These are phyloP conservation scores for Leucosporidium creatinivorum DNA, from an alignment of 768 basidiomycete species.

Conservation along the genomic window DNA sequence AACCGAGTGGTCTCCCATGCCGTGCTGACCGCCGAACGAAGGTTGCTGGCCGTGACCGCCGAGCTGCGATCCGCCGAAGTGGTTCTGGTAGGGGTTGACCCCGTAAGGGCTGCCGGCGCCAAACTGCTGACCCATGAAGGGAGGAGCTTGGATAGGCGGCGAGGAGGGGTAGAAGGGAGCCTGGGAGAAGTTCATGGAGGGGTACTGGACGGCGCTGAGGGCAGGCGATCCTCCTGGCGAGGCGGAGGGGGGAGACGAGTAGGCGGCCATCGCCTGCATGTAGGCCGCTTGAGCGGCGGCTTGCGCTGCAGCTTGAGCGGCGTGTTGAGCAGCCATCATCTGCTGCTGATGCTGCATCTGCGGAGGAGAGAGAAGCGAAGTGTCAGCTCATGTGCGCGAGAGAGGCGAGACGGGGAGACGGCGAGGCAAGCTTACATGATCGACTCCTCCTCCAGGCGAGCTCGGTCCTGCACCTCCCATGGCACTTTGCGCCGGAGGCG, in stretches of 20 bases:
- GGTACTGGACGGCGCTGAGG: conserved; percentile 10
- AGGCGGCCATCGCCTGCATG: conserved; percentile 27
- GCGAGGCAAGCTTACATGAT: conserved; percentile 21
- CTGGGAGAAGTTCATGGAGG: conserved; percentile 4
- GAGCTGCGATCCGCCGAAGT: too few species aligned
- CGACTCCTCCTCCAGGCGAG: conserved; percentile 47
- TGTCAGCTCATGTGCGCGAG: conserved; percentile 39
- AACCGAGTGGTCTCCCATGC: too few species aligned
- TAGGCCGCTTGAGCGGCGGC: conserved; percentile 8
- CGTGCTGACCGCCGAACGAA: too few species aligned
- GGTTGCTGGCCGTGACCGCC: too few species aligned
- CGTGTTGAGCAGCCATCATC: conserved; percentile 70
- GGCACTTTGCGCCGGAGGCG: conserved; percentile 40
- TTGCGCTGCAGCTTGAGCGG: conserved; percentile 43
- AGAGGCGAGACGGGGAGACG: conserved; percentile 48
- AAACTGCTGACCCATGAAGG: not conserved
- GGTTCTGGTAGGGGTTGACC: too few species aligned
- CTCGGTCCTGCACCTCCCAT: conserved; percentile 39
- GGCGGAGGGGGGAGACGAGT: conserved; percentile 4
- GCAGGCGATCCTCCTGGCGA: conserved; percentile 4
- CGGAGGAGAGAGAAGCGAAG: too few species aligned
- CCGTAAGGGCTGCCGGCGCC: not conserved
- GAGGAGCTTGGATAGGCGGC: not conserved
- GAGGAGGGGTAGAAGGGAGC: too few species aligned
- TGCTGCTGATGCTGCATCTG: conserved; percentile 41